Percentiles rank a stretch among this genome's conserved stretches.
phyloP scores from a whole-genome alignment of 2,329 filamentous ascomycete genomes.

The Penicillium griseofulvum region DNA sequence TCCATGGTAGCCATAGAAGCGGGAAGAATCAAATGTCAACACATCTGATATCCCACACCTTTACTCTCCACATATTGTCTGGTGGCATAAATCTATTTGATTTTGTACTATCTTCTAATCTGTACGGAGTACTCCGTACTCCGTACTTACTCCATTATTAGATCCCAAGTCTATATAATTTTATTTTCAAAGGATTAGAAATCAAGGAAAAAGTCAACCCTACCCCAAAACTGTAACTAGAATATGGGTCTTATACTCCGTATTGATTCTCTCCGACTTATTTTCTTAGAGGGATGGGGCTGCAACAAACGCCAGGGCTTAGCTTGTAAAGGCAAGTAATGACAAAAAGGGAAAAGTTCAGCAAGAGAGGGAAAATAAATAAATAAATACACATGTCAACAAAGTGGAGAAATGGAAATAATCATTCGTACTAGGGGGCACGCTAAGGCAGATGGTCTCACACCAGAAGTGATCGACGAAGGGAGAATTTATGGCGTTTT shows the following conservation, averaged over 20 bases:
- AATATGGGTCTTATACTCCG: not conserved
- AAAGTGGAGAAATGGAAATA: conserved; percentile 19
- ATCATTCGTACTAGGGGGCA: conserved; percentile 24
- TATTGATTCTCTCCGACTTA: not conserved
- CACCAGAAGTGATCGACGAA: conserved; percentile 24
- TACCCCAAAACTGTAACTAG: not conserved
- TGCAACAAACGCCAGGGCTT: conserved; percentile 12
- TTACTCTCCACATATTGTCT: not conserved
- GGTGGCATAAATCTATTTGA: conserved; percentile 2
- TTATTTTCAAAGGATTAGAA: not conserved
- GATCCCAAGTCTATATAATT: too few species aligned
- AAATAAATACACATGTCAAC: conserved; percentile 3
- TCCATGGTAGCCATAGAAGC: conserved; percentile 10
- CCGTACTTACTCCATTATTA: too few species aligned
- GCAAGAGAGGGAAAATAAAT: not conserved
- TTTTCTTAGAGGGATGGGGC: not conserved
- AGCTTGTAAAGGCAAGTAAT: not conserved
- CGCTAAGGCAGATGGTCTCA: conserved; percentile 26
- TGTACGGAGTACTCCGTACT: too few species aligned
- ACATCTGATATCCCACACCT: not conserved
- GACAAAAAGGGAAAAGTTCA: not conserved
- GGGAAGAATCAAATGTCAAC: conserved; percentile 1
- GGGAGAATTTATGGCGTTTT: conserved; percentile 7
- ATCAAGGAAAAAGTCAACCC: not conserved
- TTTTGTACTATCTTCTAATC: not conserved